A percentile compares a stretch with the other conserved stretches of the same genome.
Conservation (phyloP, 495 filamentous ascomycete genomes). For the Neurospora sublineolata region DNA sequence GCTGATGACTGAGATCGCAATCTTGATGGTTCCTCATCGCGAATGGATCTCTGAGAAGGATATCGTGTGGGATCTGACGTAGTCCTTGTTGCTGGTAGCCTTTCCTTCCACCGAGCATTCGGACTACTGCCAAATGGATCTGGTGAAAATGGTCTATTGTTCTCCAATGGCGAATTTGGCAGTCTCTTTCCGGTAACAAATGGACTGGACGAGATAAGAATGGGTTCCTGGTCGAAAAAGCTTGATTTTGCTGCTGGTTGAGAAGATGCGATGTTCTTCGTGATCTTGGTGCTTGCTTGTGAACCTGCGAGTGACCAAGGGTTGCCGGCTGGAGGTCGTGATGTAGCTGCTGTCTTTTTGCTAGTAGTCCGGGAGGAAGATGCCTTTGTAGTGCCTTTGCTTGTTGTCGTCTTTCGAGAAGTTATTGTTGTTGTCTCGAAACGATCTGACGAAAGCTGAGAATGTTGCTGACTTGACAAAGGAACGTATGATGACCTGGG, state of each 20-base stretch:
- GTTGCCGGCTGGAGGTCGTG: conserved; percentile 15
- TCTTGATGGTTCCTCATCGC: not conserved
- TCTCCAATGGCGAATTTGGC: not conserved
- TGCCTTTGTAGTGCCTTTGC: not conserved
- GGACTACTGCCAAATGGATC: conserved; percentile 22
- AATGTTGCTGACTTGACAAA: not conserved
- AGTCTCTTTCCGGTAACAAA: conserved; percentile 7
- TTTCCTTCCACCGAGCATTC: not conserved
- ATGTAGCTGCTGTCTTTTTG: conserved; percentile 8
- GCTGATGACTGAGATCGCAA: not conserved
- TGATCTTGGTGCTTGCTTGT: conserved; percentile 23
- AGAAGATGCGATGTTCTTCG: conserved; percentile 8
- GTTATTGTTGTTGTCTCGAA: not conserved
- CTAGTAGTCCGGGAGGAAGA: not conserved
- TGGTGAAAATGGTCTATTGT: conserved; percentile 18
- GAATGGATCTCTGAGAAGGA: not conserved
- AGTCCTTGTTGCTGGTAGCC: not conserved
- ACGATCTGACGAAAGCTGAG: not conserved
- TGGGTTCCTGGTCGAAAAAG: conserved; percentile 16
- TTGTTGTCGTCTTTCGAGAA: conserved; percentile 1
- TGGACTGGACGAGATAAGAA: conserved; percentile 36
- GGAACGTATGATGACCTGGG: not conserved
- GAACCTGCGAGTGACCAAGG: conserved; percentile 36
- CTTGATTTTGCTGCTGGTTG: conserved; percentile 1
- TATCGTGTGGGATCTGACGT: not conserved